These are phyloP conservation scores for Kluyveromyces wickerhamii DNA, from an alignment of 805 yeast genomes.

Conservation along the genomic window DNA sequence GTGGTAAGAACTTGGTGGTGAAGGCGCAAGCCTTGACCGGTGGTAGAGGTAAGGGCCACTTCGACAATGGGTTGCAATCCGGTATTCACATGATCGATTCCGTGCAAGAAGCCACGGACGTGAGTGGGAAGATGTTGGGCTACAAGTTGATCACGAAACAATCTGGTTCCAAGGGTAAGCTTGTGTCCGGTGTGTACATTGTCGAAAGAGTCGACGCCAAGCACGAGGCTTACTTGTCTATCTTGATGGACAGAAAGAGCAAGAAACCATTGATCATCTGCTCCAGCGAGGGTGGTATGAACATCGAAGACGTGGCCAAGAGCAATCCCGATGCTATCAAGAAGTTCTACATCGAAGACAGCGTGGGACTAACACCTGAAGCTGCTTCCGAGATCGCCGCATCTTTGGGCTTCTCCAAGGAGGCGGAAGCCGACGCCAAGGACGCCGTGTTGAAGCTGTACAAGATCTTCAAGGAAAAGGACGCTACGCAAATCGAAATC, in stretches of 20 bases:
- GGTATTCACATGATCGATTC: conserved; percentile 88
- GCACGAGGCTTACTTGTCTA: conserved; percentile 93
- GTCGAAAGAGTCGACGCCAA: conserved; percentile 91
- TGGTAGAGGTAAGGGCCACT: conserved; percentile 99
- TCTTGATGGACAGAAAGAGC: conserved; percentile 86
- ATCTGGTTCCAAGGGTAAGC: conserved; percentile 95
- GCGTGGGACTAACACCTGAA: conserved; percentile 70
- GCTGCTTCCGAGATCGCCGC: conserved; percentile 71
- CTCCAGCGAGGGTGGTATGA: conserved; percentile 98
- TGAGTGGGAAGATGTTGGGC: conserved; percentile 82
- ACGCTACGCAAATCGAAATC: conserved; percentile 97
- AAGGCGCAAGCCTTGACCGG: conserved; percentile 99
- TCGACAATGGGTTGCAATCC: conserved; percentile 90
- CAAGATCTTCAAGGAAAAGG: conserved; percentile 82
- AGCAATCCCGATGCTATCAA: conserved; percentile 86
- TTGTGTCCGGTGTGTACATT: conserved; percentile 91
- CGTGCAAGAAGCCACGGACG: conserved; percentile 77
- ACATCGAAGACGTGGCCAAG: conserved; percentile 96
- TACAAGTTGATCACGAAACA: conserved; percentile 96
- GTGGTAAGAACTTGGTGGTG: conserved; percentile 69
- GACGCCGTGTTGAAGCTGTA: conserved; percentile 78
- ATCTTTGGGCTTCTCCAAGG: conserved; percentile 70
- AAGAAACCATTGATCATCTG: conserved; percentile 92
- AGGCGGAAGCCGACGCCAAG: conserved; percentile 80
- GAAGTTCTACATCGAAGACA: conserved; percentile 71